A percentile compares a stretch with the other conserved stretches of the same genome.
Conservation (phyloP, 306 rosid genomes). For the Potentilla sterilis region DNA sequence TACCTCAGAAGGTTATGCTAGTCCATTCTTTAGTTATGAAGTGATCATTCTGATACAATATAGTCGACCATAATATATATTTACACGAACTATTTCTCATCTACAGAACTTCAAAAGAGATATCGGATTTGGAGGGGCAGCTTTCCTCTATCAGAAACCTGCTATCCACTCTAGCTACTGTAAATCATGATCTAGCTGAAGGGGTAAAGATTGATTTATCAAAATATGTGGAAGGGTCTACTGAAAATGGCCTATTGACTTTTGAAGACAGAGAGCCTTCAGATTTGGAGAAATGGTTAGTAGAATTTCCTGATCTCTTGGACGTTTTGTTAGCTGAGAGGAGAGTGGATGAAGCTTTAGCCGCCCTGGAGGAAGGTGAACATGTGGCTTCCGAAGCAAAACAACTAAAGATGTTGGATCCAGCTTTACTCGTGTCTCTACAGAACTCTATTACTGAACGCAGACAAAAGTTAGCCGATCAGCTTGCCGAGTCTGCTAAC, state of each 20-base stretch:
- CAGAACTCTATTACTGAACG: constrained; percentile 66
- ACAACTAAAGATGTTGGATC: constrained; percentile 55
- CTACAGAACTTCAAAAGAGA: constrained; percentile 92
- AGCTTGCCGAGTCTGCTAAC: constrained; percentile 98
- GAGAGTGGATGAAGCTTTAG: constrained; percentile 90
- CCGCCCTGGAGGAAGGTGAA: constrained; percentile 87
- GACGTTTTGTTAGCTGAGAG: constrained; percentile 94
- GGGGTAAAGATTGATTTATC: constrained; percentile 73
- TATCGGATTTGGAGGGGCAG: constrained; percentile 94
- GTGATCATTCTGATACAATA: background rate
- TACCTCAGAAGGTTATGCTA: background rate
- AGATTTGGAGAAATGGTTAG: constrained; percentile 82
- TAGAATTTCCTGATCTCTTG: constrained; percentile 91
- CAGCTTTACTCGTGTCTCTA: constrained; percentile 55
- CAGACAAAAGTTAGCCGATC: constrained; percentile 86
- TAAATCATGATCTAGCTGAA: constrained; percentile 94
- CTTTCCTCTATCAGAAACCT: constrained; percentile 95
- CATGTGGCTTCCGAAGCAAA: constrained; percentile 70
- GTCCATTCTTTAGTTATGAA: background rate
- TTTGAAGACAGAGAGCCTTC: constrained; percentile 62
- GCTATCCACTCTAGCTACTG: constrained; percentile 90
- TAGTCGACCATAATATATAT: background rate
- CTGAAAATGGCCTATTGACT: constrained; percentile 37
- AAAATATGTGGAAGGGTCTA: constrained; percentile 43
- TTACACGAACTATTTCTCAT: constrained; percentile 37